Percentiles rank a stretch among this genome's conserved stretches.
Evolutionary conservation across 1,284 basidiomycete genomes (phyloP).

Genomic region (Mycosarcoma maydis): DNA sequence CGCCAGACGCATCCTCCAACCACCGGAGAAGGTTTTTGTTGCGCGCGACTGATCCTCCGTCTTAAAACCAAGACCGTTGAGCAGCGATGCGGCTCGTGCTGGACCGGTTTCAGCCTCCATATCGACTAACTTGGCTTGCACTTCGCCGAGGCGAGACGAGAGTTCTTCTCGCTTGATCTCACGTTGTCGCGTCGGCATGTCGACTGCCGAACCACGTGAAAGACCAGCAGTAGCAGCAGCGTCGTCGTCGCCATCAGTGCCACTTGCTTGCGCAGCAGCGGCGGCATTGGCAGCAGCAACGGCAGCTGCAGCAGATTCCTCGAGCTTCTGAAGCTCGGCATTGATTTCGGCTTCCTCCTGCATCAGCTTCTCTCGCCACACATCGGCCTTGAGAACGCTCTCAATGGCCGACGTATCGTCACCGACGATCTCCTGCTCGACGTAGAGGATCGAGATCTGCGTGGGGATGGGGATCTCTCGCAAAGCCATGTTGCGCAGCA

Average conservation of each 20-base stretch:
- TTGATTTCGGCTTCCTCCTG: slow-evolving; percentile 59
- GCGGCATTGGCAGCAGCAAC: slow-evolving; percentile 47
- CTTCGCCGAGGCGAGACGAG: slow-evolving; percentile 83
- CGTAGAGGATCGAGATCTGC: slow-evolving; percentile 95
- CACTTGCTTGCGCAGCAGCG: slow-evolving; percentile 25
- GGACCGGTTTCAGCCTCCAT: slow-evolving; percentile 99
- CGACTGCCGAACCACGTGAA: slow-evolving; percentile 55
- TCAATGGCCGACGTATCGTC: slow-evolving; percentile 92
- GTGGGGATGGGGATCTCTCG: slow-evolving; percentile 81
- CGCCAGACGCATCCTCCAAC: slow-evolving; percentile 99
- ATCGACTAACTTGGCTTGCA: slow-evolving; percentile 88
- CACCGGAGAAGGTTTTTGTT: slow-evolving; percentile 88
- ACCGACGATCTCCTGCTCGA: slow-evolving; percentile 89
- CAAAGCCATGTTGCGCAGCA: slow-evolving; percentile 94
- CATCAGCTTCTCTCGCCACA: slow-evolving; percentile 65
- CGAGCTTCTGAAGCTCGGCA: slow-evolving; percentile 57
- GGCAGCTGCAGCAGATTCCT: slow-evolving; percentile 52
- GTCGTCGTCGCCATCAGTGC: slow-evolving; percentile 19
- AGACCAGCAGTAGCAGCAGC: slow-evolving; percentile 37
- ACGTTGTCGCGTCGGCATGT: slow-evolving; percentile 65
- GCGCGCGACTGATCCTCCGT: slow-evolving; percentile 78
- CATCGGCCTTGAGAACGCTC: slow-evolving; percentile 81
- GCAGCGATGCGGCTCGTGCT: slow-evolving; percentile 84
- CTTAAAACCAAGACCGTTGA: slow-evolving; percentile 91
- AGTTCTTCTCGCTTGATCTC: slow-evolving; percentile 76